These are phyloP conservation scores for Yamadazyma scolyti DNA, from an alignment of 805 yeast species.

Conservation along the genomic window DNA sequence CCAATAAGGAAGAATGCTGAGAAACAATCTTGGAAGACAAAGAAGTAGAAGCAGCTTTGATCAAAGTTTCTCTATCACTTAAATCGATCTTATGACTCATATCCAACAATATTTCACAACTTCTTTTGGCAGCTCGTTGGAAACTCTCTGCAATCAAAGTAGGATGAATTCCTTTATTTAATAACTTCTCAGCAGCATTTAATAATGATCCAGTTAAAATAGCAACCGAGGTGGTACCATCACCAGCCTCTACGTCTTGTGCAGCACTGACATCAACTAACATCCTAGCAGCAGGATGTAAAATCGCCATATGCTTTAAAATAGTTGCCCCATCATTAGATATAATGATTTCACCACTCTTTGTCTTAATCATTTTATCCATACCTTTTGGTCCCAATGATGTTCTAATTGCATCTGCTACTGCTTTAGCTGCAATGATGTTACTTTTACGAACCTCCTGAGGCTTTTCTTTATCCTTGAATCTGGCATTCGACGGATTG, in stretches of 20 bases:
- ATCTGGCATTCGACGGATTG: slow-evolving; percentile 74
- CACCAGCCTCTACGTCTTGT: slow-evolving; percentile 99
- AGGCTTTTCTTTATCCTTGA: slow-evolving; percentile 91
- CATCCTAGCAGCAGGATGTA: slow-evolving; percentile 99
- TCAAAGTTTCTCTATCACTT: slow-evolving; percentile 73
- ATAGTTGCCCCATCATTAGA: slow-evolving; percentile 99
- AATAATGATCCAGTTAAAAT: slow-evolving; percentile 90
- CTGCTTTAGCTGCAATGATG: slow-evolving; percentile 90
- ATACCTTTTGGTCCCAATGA: slow-evolving; percentile 98
- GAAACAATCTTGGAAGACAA: slow-evolving; percentile 93
- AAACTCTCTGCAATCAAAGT: slow-evolving; percentile 90
- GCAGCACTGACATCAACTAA: slow-evolving; percentile 94
- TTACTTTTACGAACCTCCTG: slow-evolving; percentile 88
- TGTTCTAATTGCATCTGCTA: slow-evolving; percentile 92
- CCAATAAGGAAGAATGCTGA: slow-evolving; percentile 79
- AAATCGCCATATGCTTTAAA: slow-evolving; percentile 93
- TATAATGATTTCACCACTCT: slow-evolving; percentile 86
- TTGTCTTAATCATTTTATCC: slow-evolving; percentile 98
- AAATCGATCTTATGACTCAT: slow-evolving; percentile 84
- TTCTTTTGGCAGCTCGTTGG: slow-evolving; percentile 81
- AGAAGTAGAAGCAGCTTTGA: slow-evolving; percentile 93
- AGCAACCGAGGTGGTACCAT: slow-evolving; percentile 97
- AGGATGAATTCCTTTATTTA: slow-evolving; percentile 92
- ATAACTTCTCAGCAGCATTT: slow-evolving; percentile 90
- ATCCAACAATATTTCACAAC: slow-evolving; percentile 75